Base-by-base conservation (phyloP, 2,329 filamentous ascomycete species). In the Aspergillus versicolor region DNA sequence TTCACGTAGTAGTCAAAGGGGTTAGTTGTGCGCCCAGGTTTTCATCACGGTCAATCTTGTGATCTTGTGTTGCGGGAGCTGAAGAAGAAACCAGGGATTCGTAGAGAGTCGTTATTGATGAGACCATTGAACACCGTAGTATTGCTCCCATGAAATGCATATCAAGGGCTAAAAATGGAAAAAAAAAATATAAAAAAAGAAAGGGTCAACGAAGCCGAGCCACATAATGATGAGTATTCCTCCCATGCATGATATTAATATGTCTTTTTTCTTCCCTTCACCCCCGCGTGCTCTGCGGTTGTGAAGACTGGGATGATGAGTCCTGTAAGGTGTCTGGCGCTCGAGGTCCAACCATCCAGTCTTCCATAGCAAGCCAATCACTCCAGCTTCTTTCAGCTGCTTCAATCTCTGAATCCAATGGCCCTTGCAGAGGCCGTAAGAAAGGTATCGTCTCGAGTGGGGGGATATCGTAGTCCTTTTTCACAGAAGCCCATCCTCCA, bases 301-400 rank as follows among this genome's bases (percentile, higher is more conserved):
- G 67, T 24, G 73, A 73, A 22, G 64, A 63, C 30, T 70, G 69
- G 32, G 74, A 75, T 4, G 70, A 72, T 4, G 72, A 73, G 50
- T 75, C 75, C 44, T 68, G 67, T 21, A 77, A 65, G 5, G 64
- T 63, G 61, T 81, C 79, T 6, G 88, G 89, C 32, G 88, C 88
- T 60, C 90, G 80, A 1, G 90, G 89, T 2, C 92, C 92, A n/a
- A 97, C 79, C 92, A 96, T 96, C 93, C 93, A 97, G 73, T 97
- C 93, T 74, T 96, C 91, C 91, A 97, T 95, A 12, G 91, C 91
- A 32, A 97, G 78, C 93, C 93, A 97, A 67, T 93, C 88, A 70
- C 91, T 95, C 94, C 94, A 99, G 58, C 83, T 87, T 60, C 84
- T 83, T 76, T 97, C 93, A 0, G 92, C 92, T 13, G 80, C 84